Conservation (phyloP, 2,329 filamentous ascomycete species). For the Aureobasidium sp. region DNA sequence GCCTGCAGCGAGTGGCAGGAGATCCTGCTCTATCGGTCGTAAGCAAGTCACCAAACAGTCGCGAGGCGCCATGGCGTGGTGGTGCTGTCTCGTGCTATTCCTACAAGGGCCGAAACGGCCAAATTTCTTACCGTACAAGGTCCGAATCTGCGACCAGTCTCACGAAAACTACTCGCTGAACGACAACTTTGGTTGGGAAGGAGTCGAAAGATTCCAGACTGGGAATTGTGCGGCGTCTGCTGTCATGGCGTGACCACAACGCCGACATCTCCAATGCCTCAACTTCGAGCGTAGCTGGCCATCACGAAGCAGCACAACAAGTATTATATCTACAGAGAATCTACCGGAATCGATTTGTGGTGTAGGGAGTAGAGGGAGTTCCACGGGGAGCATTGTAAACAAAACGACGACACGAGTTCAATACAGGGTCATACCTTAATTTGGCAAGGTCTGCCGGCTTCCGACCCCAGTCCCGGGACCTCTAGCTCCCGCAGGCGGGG, state of each 20-base stretch:
- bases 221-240: not conserved
- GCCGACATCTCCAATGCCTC: not conserved
- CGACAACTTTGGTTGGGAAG: slow-evolving; percentile 1
- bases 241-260: slow-evolving; percentile 8
- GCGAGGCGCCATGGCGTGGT: slow-evolving; percentile 2
- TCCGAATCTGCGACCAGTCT: not conserved
- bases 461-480: not conserved
- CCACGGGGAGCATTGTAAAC: not conserved
- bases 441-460: not conserved
- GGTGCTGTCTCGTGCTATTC: not conserved
- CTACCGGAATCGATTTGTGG: not conserved
- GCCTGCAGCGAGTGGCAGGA: slow-evolving; percentile 5
- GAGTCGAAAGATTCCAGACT: not conserved
- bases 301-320: not conserved
- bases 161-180: not conserved
- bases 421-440: not conserved
- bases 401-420: not conserved
- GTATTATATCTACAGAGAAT: not conserved
- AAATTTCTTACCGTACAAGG: slow-evolving; percentile 9
- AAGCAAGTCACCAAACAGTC: slow-evolving; percentile 5
- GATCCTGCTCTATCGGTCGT: not conserved
- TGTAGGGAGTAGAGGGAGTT: not conserved
- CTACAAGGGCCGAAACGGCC: slow-evolving; percentile 7
- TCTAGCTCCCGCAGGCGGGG: slow-evolving; percentile 1
- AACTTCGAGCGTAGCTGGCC: not conserved